Percentiles rank a stretch among this genome's conserved stretches.
Conservation (phyloP, 495 filamentous ascomycete genomes). For the Daldinia caldariorum region DNA sequence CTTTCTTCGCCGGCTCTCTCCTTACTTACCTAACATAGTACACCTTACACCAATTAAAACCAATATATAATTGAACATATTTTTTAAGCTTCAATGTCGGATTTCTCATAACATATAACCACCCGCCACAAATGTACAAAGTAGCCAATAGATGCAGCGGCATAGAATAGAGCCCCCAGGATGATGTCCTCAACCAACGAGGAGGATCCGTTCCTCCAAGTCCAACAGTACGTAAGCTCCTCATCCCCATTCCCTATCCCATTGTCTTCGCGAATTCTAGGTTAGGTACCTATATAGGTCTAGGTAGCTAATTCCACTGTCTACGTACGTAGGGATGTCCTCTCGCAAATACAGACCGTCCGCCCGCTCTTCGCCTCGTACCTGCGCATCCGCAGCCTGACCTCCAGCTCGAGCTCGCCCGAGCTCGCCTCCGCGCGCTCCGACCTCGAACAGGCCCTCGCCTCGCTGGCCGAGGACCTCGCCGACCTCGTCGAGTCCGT, state of each 20-base stretch:
- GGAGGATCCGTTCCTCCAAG: conserved; percentile 91
- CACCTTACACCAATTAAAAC: conserved; percentile 4
- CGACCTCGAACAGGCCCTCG: conserved; percentile 82
- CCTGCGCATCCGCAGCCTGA: conserved; percentile 90
- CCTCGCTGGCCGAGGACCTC: conserved; percentile 84
- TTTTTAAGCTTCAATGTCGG: conserved; percentile 2
- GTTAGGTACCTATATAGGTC: conserved; percentile 10
- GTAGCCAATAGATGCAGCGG: conserved; percentile 46
- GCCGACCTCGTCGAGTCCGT: conserved; percentile 90
- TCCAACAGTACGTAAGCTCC: conserved; percentile 73
- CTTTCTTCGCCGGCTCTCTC: conserved; percentile 12
- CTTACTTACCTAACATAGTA: too few relatives aligned
- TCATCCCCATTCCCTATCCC: conserved; percentile 1
- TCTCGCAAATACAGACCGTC: conserved; percentile 78
- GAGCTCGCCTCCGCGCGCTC: conserved; percentile 84
- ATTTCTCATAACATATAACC: not conserved
- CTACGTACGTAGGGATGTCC: conserved; percentile 75
- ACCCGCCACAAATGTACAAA: conserved; percentile 28
- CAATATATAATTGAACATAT: not conserved
- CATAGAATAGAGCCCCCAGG: conserved; percentile 50
- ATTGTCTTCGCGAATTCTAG: too few relatives aligned
- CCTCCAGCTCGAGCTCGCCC: conserved; percentile 67
- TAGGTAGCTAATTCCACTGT: conserved; percentile 10
- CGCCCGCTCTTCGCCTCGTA: conserved; percentile 92
- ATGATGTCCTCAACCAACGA: conserved; percentile 80